Base-by-base conservation (phyloP, 805 yeast genomes). In the Ogataea nitratoaversa region DNA sequence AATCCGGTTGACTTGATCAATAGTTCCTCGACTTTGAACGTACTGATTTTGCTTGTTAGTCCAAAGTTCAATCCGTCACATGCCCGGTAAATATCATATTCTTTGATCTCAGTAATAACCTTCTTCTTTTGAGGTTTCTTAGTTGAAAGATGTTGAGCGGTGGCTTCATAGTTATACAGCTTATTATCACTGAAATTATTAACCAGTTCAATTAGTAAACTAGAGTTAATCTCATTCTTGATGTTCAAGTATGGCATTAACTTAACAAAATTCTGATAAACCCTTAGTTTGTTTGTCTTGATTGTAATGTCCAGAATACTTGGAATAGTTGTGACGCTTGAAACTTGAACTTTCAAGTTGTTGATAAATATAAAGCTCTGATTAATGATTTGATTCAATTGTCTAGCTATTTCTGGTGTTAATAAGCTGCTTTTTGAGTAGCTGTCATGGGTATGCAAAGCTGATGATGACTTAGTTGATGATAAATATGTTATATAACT, bases 401-500 rank as follows among this genome's bases (percentile, higher is more conserved):
- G 65, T 29, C 40, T 50, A 19, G 60, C 59, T 25, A 61, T 50
- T 14, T 60, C 68, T 7, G 57, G 63, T 14, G 59, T 66, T 51
- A 54, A 56, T 49, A 50, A 54, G 30, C 49, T 50, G 13, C 44
- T 47, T 8, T 29, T 34, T 49, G 25, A 63, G 3, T 35, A 41
- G 49, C 34, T 65, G 51, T 50, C 50, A 28, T 46, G 57, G 6
- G 54, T 43, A 8, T 60, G 61, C 5, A 59, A 32, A n/a, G 49
- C 41, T 22, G 53, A 39, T 43, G 66, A 47, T 1, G 69, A 53
- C 19, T 67, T 71, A 8, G 79, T 70, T 20, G 84, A 65, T 2
- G 57, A 42, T 38, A 78, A 52, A 35, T 69, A 70, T 13, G 77
- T 71, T 8, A 78, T 57, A 53, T 78, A 82, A 7, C 76, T 68